phyloP scores from a whole-genome alignment of 2,329 filamentous ascomycete genomes.

The Colletotrichum godetiae region DNA sequence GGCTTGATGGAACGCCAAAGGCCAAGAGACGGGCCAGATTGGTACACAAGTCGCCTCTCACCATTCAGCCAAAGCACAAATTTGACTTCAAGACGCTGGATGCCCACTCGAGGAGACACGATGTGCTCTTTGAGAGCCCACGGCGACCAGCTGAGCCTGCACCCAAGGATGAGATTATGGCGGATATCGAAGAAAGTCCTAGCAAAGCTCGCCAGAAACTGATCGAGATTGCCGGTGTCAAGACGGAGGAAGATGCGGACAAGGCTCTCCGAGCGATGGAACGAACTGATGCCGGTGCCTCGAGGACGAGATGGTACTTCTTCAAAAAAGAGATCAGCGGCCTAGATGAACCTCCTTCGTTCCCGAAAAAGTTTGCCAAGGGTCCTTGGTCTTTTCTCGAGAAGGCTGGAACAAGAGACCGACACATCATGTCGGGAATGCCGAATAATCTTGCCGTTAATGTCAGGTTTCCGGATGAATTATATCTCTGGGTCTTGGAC shows the following conservation, averaged over 20 bases:
- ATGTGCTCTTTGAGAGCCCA: conserved; percentile 68
- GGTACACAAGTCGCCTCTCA: conserved; percentile 59
- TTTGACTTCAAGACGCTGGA: conserved; percentile 73
- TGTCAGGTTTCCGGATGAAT: conserved; percentile 66
- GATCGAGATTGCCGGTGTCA: conserved; percentile 40
- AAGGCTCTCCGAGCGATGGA: conserved; percentile 61
- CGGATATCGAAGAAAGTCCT: conserved; percentile 33
- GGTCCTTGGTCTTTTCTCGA: conserved; percentile 61
- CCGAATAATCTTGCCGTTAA: conserved; percentile 60
- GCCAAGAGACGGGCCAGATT: conserved; percentile 58
- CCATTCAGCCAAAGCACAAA: conserved; percentile 66
- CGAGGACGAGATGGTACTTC: conserved; percentile 60
- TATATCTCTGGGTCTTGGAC: conserved; percentile 74
- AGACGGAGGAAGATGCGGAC: conserved; percentile 55
- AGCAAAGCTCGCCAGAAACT: conserved; percentile 34
- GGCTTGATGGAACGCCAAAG: conserved; percentile 53
- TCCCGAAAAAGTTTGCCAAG: conserved; percentile 50
- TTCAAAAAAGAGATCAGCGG: conserved; percentile 52
- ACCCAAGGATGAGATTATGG: conserved; percentile 43
- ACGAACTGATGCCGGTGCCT: conserved; percentile 54
- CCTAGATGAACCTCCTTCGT: conserved; percentile 43
- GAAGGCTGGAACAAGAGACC: conserved; percentile 62
- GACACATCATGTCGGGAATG: conserved; percentile 72
- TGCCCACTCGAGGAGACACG: conserved; percentile 68
- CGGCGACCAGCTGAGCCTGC: conserved; percentile 53